Conservation (phyloP, 345 rosid genomes). For the Brassica carinata region DNA sequence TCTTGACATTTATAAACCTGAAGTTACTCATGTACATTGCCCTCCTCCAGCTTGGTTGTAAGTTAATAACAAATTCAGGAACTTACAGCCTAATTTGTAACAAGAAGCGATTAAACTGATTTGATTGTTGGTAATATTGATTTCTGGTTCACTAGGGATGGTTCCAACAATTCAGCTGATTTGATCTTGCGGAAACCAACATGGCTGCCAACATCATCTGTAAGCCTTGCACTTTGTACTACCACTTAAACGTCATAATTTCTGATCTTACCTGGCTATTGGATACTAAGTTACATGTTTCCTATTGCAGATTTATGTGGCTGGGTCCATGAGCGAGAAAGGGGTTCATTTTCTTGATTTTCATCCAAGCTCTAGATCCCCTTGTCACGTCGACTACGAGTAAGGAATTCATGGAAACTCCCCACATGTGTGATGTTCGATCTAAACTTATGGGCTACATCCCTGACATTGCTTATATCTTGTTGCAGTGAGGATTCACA, state of each 20-base stretch:
- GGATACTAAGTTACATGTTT: not conserved
- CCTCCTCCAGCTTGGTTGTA: slow-evolving; percentile 98
- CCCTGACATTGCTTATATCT: slow-evolving; percentile 13
- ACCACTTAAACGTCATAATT: not conserved
- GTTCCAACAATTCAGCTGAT: slow-evolving; percentile 45
- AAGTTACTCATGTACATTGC: slow-evolving; percentile 91
- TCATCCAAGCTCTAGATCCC: slow-evolving; percentile 73
- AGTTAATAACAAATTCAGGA: slow-evolving; percentile 45
- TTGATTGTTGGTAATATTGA: not conserved
- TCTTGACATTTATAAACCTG: slow-evolving; percentile 58
- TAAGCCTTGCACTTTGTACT: slow-evolving; percentile 43
- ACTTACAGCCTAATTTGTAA: not conserved
- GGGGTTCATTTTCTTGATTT: slow-evolving; percentile 95
- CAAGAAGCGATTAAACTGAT: not conserved
- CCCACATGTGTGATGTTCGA: not conserved
- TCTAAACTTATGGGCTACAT: slow-evolving; percentile 6
- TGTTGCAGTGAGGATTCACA: slow-evolving; percentile 51
- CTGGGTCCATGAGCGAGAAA: slow-evolving; percentile 66
- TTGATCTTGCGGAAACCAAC: slow-evolving; percentile 70
- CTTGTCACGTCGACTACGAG: slow-evolving; percentile 84
- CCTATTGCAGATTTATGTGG: slow-evolving; percentile 67
- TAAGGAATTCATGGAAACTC: slow-evolving; percentile 38
- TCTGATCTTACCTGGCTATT: not conserved
- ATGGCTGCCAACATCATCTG: slow-evolving; percentile 84
- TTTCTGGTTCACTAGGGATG: slow-evolving; percentile 53